Evolutionary conservation across 352 stramenopile species (phyloP), one percentile per base, ranked within the genome.

Genomic region (Phytophthora meadii): DNA sequence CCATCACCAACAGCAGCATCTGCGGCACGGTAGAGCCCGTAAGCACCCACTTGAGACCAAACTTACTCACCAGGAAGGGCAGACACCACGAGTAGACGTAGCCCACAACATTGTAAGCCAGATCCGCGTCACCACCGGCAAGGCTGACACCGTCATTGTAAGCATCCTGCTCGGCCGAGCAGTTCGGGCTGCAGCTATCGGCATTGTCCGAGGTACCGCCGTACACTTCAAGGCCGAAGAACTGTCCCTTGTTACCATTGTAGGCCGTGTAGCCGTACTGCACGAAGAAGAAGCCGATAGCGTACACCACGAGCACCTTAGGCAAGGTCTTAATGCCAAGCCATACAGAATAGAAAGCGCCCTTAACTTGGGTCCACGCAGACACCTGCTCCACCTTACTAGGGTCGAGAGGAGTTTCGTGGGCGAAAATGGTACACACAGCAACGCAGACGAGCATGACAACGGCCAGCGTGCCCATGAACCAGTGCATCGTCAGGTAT

Each of bases 241-340:
- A 84, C 49, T 81, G 71, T 8, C 74, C 71, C 61, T 83, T 83
- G 48, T 74, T 72, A 49, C 72, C 68, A 47, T 79, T 79, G 69
- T 84, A 84, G 5, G 76, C 65, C n/a, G 72, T 82, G 67, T 70
- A 81, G 17, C 76, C 76, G 44, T 68, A 68, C 34, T 68, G 60
- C 51, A 68, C 60, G 37, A 68, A 68, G 52, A 68, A 68, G 60
- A 80, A 72, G 15, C 74, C 61, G 36, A 75, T 44, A 32, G 30
- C 62, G 62, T 78, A 84, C 10, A 76, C 39, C 12, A 65, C 45
- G 1, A 84, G 56, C 10, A 61, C 52, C 28, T 28, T 36, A 12
- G 71, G 70, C 8, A 84, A 48, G 1, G 60, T 62, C 19, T 67
- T 69, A 11, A 84, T 30, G 22, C 76, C 70, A 8, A 62, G 51